Evolutionary conservation across 208 protist species (phyloP), one percentile per base, ranked within the genome.

Genomic region (Leishmania amazonensis): DNA sequence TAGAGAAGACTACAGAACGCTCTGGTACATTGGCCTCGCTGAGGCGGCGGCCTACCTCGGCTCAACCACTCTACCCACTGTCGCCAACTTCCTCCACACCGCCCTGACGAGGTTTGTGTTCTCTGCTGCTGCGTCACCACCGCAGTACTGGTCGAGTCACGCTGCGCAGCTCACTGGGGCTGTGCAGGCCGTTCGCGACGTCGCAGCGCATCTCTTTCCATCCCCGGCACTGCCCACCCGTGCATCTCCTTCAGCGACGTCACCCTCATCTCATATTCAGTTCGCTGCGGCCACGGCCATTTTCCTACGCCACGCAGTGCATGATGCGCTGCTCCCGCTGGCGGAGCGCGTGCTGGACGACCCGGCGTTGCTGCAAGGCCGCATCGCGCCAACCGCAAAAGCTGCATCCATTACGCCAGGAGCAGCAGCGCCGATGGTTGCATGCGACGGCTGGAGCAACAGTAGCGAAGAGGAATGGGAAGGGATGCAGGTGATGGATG

Each of bases 271-370:
- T 68, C 11, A 17, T 24, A 3, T 21, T 15, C n/a, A 5, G 13
- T 2, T 42, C 51, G 31, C n/a, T 38, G 51, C 35, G 21, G 76
- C 82, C 3, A 75, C 65, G 31, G 2, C 49, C 11, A 60, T 35
- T 0, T 86, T 83, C 53, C 13, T 83, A 58, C 65, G 78, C 15
- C 62, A 81, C 13, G 73, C 58, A 28, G 74, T 86, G 45, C 83
- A 86, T 62, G 67, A 80, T 7, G 83, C 83, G 1, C 78, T 86
- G 24, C 62, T 62, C 5, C 83, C 83, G 3, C 17, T 86, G 15
- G 83, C 83, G 19, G 78, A 86, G 73, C 78, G 83, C 47, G 38
- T 86, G 38, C 57, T 86, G 13, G 75, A 83, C 45, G 65, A 86
- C 35, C 78, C 78, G 17, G 24, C 40, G 8, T 49, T 54, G 9